phyloP scores from a whole-genome alignment of 768 basidiomycete genomes.

The Boletus eberwhitei region DNA sequence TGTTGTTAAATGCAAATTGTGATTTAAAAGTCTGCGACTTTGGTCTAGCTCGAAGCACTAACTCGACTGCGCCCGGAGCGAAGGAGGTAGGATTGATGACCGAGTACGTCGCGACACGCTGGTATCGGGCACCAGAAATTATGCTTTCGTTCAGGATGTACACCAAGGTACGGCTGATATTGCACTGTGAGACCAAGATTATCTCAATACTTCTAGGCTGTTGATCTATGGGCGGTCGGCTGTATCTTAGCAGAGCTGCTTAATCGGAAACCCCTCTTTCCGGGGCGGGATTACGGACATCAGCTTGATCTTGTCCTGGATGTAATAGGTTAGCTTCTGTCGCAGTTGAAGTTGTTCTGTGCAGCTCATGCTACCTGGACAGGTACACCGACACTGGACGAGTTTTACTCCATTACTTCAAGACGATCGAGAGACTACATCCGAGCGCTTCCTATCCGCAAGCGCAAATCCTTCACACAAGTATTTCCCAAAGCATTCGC shows the following conservation, averaged over 20 bases:
- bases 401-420: slow-evolving; percentile 88
- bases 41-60: slow-evolving; percentile 70
- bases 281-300: slow-evolving; percentile 83
- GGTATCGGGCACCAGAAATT: slow-evolving; percentile 93
- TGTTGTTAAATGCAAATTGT: slow-evolving; percentile 85
- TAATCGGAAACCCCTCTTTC: slow-evolving; percentile 79
- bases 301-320: slow-evolving; percentile 87
- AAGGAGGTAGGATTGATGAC: slow-evolving; percentile 72
- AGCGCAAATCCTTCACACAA: slow-evolving; percentile 62
- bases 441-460: slow-evolving; percentile 79
- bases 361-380: slow-evolving; percentile 17
- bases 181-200: slow-evolving; percentile 6
- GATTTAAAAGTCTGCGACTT: slow-evolving; percentile 91
- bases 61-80: slow-evolving; percentile 47
- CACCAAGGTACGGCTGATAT: slow-evolving; percentile 48
- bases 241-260: slow-evolving; percentile 82
- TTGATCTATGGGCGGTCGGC: slow-evolving; percentile 74
- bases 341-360: slow-evolving; percentile 14
- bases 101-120: slow-evolving; percentile 87
- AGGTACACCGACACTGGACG: slow-evolving; percentile 84
- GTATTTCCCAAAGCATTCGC: slow-evolving; percentile 77
- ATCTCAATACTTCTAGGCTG: slow-evolving; percentile 39
- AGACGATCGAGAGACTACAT: slow-evolving; percentile 85
- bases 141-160: slow-evolving; percentile 94
- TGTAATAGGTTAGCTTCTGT: slow-evolving; percentile 56